Percentiles rank a stretch among this genome's conserved stretches.
These are phyloP conservation scores for Microbotryum silenes-acaulis DNA, from an alignment of 1,284 basidiomycete genomes.

Conservation along the genomic window DNA sequence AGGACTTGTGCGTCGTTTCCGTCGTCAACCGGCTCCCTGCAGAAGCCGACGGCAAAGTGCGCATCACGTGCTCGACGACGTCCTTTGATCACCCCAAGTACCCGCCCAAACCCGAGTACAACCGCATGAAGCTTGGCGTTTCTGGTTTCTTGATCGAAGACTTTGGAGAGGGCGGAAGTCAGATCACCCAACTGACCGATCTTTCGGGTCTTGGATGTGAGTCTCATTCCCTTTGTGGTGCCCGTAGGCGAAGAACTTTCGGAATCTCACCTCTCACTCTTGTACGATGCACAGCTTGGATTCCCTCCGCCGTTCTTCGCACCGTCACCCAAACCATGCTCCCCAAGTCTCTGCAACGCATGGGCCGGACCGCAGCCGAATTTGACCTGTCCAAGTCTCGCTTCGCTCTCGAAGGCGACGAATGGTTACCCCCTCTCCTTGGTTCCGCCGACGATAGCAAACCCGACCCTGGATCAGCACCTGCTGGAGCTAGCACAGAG, in stretches of 20 bases:
- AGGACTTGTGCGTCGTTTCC: conserved; percentile 34
- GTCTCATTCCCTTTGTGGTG: not conserved
- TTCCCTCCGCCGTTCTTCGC: conserved; percentile 24
- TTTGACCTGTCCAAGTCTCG: not conserved
- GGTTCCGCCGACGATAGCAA: conserved; percentile 8
- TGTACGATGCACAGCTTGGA: conserved; percentile 5
- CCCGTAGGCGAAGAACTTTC: too few relatives aligned
- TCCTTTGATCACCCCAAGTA: conserved; percentile 28
- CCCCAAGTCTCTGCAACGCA: conserved; percentile 32
- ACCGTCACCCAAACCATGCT: conserved; percentile 32
- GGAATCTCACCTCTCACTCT: not conserved
- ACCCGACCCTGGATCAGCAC: not conserved
- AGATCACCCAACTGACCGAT: conserved; percentile 25
- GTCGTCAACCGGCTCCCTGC: conserved; percentile 22
- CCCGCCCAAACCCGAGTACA: conserved; percentile 25
- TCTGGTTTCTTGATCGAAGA: conserved; percentile 35
- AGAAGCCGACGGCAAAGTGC: conserved; percentile 1
- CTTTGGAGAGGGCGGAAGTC: conserved; percentile 17
- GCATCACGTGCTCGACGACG: conserved; percentile 20
- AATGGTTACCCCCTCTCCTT: conserved; percentile 32
- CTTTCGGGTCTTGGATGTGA: conserved; percentile 22
- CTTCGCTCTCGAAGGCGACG: conserved; percentile 8
- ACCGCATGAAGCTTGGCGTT: conserved; percentile 31
- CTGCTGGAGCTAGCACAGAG: not conserved
- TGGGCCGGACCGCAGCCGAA: conserved; percentile 22